Base-by-base conservation (phyloP, 148 eudicot species). In the Rhododendron simsii region DNA sequence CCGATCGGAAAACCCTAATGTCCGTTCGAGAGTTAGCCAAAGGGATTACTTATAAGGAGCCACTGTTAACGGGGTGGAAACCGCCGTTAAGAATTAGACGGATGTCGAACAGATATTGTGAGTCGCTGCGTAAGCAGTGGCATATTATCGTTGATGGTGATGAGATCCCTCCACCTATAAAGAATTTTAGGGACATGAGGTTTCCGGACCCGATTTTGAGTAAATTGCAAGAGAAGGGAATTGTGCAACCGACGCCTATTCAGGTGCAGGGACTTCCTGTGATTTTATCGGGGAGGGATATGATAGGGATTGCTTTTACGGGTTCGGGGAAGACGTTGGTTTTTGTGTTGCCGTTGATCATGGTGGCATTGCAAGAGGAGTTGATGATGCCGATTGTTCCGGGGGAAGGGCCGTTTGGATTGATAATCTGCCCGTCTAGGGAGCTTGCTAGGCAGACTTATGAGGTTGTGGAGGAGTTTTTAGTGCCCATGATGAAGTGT, bases 181-280 rank as follows among this genome's bases (percentile, higher is more conserved):
- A 96, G 89, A 94, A 93, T 83, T 96, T 96, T 26, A 90, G 81
- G 91, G 98, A 95, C 33, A 95, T 96, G 98, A 87, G 93, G 76
- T 93, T 95, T 83, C 97, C 98, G 0, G 93, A 94, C 9, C 94
- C 98, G 4, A 82, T 95, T 83, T 71, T 95, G 86, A 89, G 82
- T 86, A 91, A 81, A 69, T 84, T 95, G 80, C 91, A 91, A 81
- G 90, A 86, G 7, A 95, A 94, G 88, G 95, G 96, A 3, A 94
- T 95, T 35, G 91, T 95, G 74, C 93, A 93, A 69, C 98, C 97
- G 0, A 95, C 98, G 3, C 97, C 97, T 4, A 95, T 95, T 45
- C 98, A 95, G 87, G 97, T 94, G 21, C 96, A 95, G 86, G 98
- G 98, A 20, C 91, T 95, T 71, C 97, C 98, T 35, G 98, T 94